Percentiles rank a stretch among this genome's conserved stretches.
phyloP scores from a whole-genome alignment of 805 yeast genomes.

The Ogataea ganodermae region DNA sequence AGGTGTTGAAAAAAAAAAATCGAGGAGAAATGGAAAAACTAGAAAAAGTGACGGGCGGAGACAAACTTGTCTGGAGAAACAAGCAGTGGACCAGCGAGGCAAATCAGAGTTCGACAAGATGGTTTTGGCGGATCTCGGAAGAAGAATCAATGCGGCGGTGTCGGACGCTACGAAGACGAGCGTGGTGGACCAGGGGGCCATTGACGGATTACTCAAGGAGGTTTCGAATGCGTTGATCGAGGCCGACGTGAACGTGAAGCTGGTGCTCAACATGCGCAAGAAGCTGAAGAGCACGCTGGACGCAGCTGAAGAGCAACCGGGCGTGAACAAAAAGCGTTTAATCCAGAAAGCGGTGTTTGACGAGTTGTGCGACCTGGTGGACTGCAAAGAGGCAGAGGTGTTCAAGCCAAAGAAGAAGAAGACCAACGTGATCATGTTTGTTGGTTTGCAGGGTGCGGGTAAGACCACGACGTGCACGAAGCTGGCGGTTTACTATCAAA shows the following conservation, averaged over 20 bases:
- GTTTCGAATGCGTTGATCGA: slow-evolving; percentile 88
- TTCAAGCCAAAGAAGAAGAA: slow-evolving; percentile 87
- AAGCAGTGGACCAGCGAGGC: neutral
- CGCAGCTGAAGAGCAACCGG: slow-evolving; percentile 49
- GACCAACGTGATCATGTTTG: slow-evolving; percentile 88
- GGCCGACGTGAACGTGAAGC: slow-evolving; percentile 87
- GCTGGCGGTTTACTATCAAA: slow-evolving; percentile 89
- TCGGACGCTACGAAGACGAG: slow-evolving; percentile 58
- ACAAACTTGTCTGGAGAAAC: neutral
- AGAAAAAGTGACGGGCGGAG: neutral
- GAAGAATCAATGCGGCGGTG: slow-evolving; percentile 74
- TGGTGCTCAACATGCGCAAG: slow-evolving; percentile 76
- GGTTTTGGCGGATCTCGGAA: slow-evolving; percentile 82
- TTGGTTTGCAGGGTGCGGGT: slow-evolving; percentile 98
- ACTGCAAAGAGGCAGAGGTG: slow-evolving; percentile 46
- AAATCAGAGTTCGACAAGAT: slow-evolving; percentile 35
- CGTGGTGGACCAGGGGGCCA: slow-evolving; percentile 57
- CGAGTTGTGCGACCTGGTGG: slow-evolving; percentile 85
- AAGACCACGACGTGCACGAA: slow-evolving; percentile 98
- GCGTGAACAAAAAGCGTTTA: slow-evolving; percentile 71
- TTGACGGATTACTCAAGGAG: slow-evolving; percentile 78
- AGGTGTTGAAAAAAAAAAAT: neutral
- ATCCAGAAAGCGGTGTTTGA: slow-evolving; percentile 93
- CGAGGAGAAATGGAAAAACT: neutral
- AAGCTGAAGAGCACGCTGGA: slow-evolving; percentile 63